Evolutionary conservation across 352 stramenopile species (phyloP).

Genomic region (Hyaloperonospora brassicae): DNA sequence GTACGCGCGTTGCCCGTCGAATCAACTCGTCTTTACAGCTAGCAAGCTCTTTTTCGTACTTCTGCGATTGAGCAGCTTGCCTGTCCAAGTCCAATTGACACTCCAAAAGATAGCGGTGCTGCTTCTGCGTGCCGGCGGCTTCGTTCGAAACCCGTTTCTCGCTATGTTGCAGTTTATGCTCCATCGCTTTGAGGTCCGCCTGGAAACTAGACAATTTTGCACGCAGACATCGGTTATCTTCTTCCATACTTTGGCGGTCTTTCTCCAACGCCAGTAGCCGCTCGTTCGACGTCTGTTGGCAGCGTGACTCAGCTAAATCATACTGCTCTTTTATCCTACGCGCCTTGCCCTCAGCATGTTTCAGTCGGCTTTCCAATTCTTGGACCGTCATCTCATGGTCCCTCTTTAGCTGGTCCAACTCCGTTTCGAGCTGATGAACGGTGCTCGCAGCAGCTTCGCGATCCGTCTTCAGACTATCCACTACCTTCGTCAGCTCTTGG

Average conservation of each 20-base stretch:
- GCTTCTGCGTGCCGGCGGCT: conserved; percentile 28
- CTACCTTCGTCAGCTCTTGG: conserved; percentile 43
- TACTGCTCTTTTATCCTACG: conserved; percentile 34
- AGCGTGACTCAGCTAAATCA: conserved; percentile 30
- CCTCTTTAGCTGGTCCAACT: conserved; percentile 29
- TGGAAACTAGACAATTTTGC: conserved; percentile 38
- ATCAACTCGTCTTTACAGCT: conserved; percentile 20
- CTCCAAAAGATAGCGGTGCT: conserved; percentile 22
- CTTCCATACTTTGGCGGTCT: conserved; percentile 41
- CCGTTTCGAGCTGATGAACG: conserved; percentile 38
- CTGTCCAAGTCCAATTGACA: conserved; percentile 23
- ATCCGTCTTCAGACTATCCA: conserved; percentile 40
- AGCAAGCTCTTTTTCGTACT: conserved; percentile 26
- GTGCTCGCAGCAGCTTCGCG: conserved; percentile 36
- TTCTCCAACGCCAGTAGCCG: conserved; percentile 47
- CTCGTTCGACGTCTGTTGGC: conserved; percentile 49
- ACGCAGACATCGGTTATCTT: conserved; percentile 48
- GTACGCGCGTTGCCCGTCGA: conserved; percentile 20
- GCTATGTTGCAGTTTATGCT: conserved; percentile 38
- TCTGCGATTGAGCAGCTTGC: conserved; percentile 19
- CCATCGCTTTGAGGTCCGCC: conserved; percentile 38
- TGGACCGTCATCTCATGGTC: conserved; percentile 39
- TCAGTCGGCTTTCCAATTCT: conserved; percentile 34
- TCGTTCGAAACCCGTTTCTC: conserved; percentile 34
- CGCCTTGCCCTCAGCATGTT: conserved; percentile 36